phyloP scores from a whole-genome alignment of 2,329 filamentous ascomycete species.

The Xylariaceae sp. region DNA sequence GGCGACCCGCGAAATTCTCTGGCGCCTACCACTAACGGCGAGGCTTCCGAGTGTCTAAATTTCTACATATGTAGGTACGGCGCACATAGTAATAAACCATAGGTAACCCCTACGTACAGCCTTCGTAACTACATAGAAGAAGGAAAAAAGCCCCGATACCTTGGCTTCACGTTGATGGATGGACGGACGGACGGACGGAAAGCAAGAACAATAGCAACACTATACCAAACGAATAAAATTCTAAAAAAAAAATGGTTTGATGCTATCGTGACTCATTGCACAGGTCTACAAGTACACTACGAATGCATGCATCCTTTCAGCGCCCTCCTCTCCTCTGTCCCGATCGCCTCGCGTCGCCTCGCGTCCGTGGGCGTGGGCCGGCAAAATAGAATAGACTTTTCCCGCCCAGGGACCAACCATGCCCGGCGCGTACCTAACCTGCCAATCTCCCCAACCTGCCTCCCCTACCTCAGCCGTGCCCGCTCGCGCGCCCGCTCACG shows the following conservation, averaged over 20 bases:
- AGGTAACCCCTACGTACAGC: no score
- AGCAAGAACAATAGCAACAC: no score
- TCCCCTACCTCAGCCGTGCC: no score
- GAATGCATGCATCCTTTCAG: slow-evolving; percentile 9
- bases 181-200: no score
- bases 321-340: slow-evolving; percentile 3
- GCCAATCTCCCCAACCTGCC: no score
- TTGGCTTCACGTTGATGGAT: slow-evolving; percentile 23
- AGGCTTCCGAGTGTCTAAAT: slow-evolving; percentile 8
- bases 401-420: neutral
- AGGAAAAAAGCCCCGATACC: slow-evolving; percentile 13
- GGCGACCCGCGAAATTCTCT: slow-evolving; percentile 27
- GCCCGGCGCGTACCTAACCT: neutral
- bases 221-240: no score
- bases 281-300: no score
- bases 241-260: no score
- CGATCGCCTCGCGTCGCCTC: slow-evolving; percentile 5
- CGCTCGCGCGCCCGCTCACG: neutral
- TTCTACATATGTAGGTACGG: no score
- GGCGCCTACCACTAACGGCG: slow-evolving; percentile 17
- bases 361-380: slow-evolving; percentile 8
- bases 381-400: slow-evolving; percentile 21
- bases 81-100: no score
- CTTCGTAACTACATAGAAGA: neutral
- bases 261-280: no score